Percentiles rank a stretch among this genome's conserved stretches.
Conservation (phyloP, 805 yeast genomes). For the Cyberlindnera mycetangii region DNA sequence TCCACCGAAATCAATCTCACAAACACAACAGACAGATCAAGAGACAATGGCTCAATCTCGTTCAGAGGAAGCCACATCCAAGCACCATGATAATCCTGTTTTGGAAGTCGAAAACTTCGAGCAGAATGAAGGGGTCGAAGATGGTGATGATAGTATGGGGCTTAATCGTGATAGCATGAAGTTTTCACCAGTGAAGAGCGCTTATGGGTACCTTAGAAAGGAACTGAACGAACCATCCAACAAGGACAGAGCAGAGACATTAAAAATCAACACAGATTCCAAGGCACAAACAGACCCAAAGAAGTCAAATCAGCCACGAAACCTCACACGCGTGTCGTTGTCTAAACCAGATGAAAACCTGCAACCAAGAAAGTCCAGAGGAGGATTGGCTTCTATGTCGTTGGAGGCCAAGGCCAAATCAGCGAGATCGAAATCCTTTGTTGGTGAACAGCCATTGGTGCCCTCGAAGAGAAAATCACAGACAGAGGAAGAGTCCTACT, state of each 20-base stretch:
- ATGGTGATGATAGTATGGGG: slow-evolving; percentile 11
- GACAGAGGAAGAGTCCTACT: slow-evolving; percentile 20
- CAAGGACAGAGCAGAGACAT: background rate
- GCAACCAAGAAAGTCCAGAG: slow-evolving; percentile 21
- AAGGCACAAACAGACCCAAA: background rate
- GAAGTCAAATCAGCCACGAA: slow-evolving; percentile 11
- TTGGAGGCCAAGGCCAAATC: slow-evolving; percentile 19
- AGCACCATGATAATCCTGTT: background rate
- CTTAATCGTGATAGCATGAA: slow-evolving; percentile 17
- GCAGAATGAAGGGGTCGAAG: background rate
- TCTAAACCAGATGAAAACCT: slow-evolving; percentile 20
- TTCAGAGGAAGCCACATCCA: background rate
- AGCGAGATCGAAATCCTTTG: slow-evolving; percentile 20
- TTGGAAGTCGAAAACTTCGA: background rate
- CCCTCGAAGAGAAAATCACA: slow-evolving; percentile 21
- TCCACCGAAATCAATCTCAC: background rate
- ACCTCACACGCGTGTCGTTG: slow-evolving; percentile 25
- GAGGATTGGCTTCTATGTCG: slow-evolving; percentile 22
- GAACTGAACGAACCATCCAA: slow-evolving; percentile 22
- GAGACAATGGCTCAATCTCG: background rate
- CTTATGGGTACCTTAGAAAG: slow-evolving; percentile 25
- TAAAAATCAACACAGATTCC: slow-evolving; percentile 2
- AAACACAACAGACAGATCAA: background rate
- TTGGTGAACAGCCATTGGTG: slow-evolving; percentile 13
- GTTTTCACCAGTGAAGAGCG: slow-evolving; percentile 29